Base-by-base conservation (phyloP, 352 stramenopile species). In the Pythium monospermum region DNA sequence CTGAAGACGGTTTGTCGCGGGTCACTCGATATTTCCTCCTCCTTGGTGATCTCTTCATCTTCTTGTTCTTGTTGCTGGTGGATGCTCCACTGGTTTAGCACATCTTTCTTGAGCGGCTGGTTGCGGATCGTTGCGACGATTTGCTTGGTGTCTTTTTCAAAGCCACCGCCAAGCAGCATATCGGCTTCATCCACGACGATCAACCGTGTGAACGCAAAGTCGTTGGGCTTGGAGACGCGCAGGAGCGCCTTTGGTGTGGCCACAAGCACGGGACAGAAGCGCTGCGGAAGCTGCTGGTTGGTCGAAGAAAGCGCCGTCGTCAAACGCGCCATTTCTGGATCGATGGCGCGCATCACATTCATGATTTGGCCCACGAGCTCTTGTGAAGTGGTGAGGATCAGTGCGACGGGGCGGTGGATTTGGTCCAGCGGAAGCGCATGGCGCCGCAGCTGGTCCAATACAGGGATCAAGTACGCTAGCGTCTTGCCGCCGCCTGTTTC, bases 401-500 rank as follows among this genome's bases (percentile, higher is more conserved):
- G 61, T 19, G 55, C 78, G 28, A 78, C 64, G 4, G 79, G 82
- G 8, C 73, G 66, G 11, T 69, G 70, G 27, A 85, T 68, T 11
- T 70, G 43, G 7, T 57, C 49, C n/a, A 66, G 21, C 0, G 64
- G 49, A 40, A 85, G 33, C 35, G 66, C 49, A 23, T 70, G 60
- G n/a, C 54, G 27, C 21, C 69, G 57, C 18, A 78, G 59, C 28
- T 74, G 67, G 45, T 94, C 71, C 25, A 98, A 54, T 52, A 98
- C 65, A 3, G 95, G 94, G 37, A 99, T 52, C 3, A 98, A 51
- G 66, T 98, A 99, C 10, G 94, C 82, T 39, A 99, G 73, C 27
- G 96, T 99, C 69, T 99, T 99, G 44, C 94, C 94, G 47, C 73
- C 87, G 36, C 96, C 96, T 0, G 96, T 99, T 59, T 98, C 94